Conservation (phyloP, 2,329 filamentous ascomycete genomes). For the Pseudopyrenochaeta lycopersici region DNA sequence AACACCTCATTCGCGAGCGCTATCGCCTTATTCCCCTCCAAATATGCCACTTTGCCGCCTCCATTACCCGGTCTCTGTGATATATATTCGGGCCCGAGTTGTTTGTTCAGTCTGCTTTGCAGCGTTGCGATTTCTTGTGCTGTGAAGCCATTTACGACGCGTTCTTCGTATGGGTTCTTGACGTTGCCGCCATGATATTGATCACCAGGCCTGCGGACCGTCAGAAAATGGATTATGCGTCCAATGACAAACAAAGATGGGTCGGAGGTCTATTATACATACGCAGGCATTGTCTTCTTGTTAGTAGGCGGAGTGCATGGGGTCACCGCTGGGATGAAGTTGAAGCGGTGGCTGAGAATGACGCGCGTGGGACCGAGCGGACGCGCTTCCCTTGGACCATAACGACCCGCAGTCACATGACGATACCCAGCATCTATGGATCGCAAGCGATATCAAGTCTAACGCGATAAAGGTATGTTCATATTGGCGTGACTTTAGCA, state of each 20-base stretch:
- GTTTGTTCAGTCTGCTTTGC: conserved; percentile 86
- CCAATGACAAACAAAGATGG: no score
- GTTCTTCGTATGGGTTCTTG: conserved; percentile 84
- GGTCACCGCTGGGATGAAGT: conserved; percentile 30
- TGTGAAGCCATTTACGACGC: conserved; percentile 80
- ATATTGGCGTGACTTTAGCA: background rate
- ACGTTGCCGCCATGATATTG: conserved; percentile 48
- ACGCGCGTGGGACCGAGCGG: conserved; percentile 37
- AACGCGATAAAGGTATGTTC: background rate
- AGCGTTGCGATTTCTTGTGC: conserved; percentile 90
- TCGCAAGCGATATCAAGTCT: background rate
- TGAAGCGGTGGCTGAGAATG: conserved; percentile 37
- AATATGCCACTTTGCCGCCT: conserved; percentile 88
- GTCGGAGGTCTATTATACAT: conserved; percentile 18
- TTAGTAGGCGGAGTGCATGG: conserved; percentile 34
- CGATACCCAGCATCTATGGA: conserved; percentile 5
- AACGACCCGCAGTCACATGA: conserved; percentile 25
- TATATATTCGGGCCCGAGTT: conserved; percentile 95
- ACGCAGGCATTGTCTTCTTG: conserved; percentile 46
- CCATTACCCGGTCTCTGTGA: conserved; percentile 84
- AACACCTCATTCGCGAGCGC: conserved; percentile 94
- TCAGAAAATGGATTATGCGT: conserved; percentile 18
- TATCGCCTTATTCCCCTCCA: conserved; percentile 97
- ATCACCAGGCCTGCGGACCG: conserved; percentile 44
- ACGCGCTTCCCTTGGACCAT: conserved; percentile 23